Percentiles rank a stretch among this genome's conserved stretches.
phyloP scores from a whole-genome alignment of 176 grass and related monocot genomes.

The Dendrocalamus sinicus region DNA sequence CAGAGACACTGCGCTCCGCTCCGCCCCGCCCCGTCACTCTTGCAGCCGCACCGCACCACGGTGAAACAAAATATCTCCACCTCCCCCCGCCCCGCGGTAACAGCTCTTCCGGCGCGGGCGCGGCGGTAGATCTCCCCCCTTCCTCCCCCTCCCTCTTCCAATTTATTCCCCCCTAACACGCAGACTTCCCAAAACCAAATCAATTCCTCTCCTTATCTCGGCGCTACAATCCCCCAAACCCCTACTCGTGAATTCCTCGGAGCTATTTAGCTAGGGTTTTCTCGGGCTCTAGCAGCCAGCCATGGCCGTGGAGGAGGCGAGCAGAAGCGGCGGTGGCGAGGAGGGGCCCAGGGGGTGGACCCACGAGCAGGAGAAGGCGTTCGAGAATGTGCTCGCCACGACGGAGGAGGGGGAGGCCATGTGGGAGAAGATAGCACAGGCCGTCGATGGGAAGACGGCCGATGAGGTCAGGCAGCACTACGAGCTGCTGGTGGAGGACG shows the following conservation, averaged over 20 bases:
- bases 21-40: not conserved
- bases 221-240: conserved; percentile 41
- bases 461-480: conserved; percentile 86
- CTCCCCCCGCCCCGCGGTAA: not conserved
- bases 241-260: conserved; percentile 22
- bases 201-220: conserved; percentile 49
- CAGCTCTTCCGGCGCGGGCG: not conserved
- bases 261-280: conserved; percentile 14
- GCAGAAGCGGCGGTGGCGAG: conserved; percentile 59
- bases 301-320: conserved; percentile 72
- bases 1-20: not conserved
- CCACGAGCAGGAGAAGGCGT: conserved; percentile 82
- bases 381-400: conserved; percentile 76
- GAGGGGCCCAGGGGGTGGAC: conserved; percentile 55
- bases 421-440: conserved; percentile 72
- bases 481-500: conserved; percentile 76
- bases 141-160: not conserved
- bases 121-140: not conserved
- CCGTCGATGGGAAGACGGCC: conserved; percentile 62
- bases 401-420: conserved; percentile 37
- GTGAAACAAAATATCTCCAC: not conserved
- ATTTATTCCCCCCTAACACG: conserved; percentile 48
- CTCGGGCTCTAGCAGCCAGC: not conserved
- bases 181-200: conserved; percentile 48
- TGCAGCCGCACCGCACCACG: not conserved